A percentile compares a stretch with the other conserved stretches of the same genome.
These are phyloP conservation scores for Penicillium alfredii DNA, from an alignment of 495 filamentous ascomycete species.

Conservation along the genomic window DNA sequence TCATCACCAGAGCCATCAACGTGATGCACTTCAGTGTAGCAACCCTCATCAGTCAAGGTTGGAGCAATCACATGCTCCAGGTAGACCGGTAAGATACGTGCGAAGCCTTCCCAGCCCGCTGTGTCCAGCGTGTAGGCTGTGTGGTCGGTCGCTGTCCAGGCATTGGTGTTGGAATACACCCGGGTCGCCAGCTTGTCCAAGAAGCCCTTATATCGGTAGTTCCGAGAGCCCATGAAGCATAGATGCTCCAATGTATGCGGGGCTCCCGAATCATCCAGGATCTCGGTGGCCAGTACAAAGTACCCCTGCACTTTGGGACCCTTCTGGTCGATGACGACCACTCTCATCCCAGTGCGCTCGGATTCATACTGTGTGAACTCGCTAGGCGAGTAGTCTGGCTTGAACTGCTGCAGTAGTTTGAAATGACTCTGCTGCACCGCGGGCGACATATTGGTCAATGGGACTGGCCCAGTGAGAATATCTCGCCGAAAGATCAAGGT, in stretches of 20 bases:
- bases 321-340: conserved; percentile 83
- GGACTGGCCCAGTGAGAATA: conserved; percentile 18
- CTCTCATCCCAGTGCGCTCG: conserved; percentile 84
- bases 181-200: conserved; percentile 89
- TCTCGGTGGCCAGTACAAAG: conserved; percentile 94
- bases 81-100: conserved; percentile 90
- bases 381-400: conserved; percentile 78
- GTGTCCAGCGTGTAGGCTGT: conserved; percentile 95
- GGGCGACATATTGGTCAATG: conserved; percentile 36
- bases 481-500: conserved; percentile 17
- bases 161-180: conserved; percentile 91
- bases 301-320: conserved; percentile 92
- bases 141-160: conserved; percentile 89
- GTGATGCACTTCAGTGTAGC: conserved; percentile 95
- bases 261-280: conserved; percentile 91
- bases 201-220: conserved; percentile 88
- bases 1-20: conserved; percentile 89
- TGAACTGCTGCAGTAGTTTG: conserved; percentile 76
- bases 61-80: conserved; percentile 91
- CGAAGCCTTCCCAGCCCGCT: conserved; percentile 94
- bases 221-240: conserved; percentile 95
- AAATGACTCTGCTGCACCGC: conserved; percentile 51
- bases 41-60: conserved; percentile 84
- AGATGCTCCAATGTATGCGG: conserved; percentile 96
- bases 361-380: conserved; percentile 85